Evolutionary conservation across 202 grass and related monocot species (phyloP).

Genomic region (Dendrocalamus latiflorus): DNA sequence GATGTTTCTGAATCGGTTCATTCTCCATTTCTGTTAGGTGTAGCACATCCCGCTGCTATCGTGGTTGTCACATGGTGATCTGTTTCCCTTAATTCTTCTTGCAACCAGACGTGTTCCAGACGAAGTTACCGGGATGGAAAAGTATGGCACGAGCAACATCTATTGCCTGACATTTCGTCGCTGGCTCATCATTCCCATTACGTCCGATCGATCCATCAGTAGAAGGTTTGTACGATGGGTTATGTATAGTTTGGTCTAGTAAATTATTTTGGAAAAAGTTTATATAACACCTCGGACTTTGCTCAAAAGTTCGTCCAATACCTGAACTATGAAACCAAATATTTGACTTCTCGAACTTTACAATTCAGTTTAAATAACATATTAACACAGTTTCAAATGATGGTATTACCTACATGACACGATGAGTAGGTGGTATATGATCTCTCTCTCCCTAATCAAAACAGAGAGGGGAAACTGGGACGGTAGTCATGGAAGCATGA

Average conservation of each 20-base stretch:
- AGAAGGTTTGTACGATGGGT: not conserved
- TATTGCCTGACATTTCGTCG: not conserved
- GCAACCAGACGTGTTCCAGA: not conserved
- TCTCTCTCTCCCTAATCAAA: too few species aligned
- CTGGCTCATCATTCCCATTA: not conserved
- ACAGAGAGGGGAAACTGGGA: fast-evolving
- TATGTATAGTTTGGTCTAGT: not conserved
- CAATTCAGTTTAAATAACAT: too few species aligned
- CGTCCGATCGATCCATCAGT: not conserved
- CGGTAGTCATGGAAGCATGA: too few species aligned
- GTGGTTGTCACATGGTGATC: not conserved
- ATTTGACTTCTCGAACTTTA: too few species aligned
- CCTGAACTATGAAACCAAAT: too few species aligned
- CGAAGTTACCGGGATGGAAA: not conserved
- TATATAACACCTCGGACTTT: too few species aligned
- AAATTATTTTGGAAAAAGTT: not conserved
- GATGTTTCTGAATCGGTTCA: not conserved
- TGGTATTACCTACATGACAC: too few species aligned
- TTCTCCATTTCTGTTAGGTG: not conserved
- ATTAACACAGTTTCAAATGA: too few species aligned
- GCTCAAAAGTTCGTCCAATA: too few species aligned
- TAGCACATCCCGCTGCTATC: not conserved
- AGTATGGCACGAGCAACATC: not conserved
- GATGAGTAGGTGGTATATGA: too few species aligned
- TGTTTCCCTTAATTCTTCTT: not conserved